Evolutionary conservation across 768 basidiomycete species (phyloP).

Genomic region (Naematelia encephala): DNA sequence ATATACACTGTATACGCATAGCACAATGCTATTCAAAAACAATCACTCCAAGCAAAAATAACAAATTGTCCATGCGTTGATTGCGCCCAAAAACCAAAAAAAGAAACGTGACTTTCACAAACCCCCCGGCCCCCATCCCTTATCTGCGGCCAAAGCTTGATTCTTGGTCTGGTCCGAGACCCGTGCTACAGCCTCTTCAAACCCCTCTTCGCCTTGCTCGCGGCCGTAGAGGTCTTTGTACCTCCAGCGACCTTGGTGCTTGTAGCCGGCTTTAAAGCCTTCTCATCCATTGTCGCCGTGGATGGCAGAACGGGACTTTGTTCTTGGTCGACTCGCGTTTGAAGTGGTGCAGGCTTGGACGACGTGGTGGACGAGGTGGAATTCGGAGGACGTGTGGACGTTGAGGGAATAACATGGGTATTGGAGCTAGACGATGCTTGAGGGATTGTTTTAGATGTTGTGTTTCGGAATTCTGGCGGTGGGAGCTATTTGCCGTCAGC

Average conservation of each 20-base stretch:
- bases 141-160: too few species aligned
- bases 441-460: slow-evolving; percentile 6
- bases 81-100: background rate
- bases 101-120: background rate
- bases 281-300: slow-evolving; percentile 9
- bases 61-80: background rate
- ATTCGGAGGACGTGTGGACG: slow-evolving; percentile 8
- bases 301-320: slow-evolving; percentile 24
- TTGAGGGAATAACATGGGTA: slow-evolving; percentile 10
- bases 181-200: slow-evolving; percentile 30
- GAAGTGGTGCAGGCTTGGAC: slow-evolving; percentile 27
- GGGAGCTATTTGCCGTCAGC: slow-evolving; percentile 14
- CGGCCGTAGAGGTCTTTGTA: slow-evolving; percentile 16
- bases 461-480: slow-evolving; percentile 14
- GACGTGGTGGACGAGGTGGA: slow-evolving; percentile 9
- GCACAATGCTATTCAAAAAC: background rate
- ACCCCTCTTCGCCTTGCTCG: slow-evolving; percentile 38
- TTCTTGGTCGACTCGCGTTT: slow-evolving; percentile 25
- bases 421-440: slow-evolving; percentile 8
- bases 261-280: slow-evolving; percentile 15
- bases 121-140: too few species aligned
- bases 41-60: background rate
- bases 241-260: slow-evolving; percentile 1
- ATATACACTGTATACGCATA: background rate
- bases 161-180: background rate